phyloP scores from a whole-genome alignment of 371 early-diverging fungal species.

The Rhizopus microsporus region DNA sequence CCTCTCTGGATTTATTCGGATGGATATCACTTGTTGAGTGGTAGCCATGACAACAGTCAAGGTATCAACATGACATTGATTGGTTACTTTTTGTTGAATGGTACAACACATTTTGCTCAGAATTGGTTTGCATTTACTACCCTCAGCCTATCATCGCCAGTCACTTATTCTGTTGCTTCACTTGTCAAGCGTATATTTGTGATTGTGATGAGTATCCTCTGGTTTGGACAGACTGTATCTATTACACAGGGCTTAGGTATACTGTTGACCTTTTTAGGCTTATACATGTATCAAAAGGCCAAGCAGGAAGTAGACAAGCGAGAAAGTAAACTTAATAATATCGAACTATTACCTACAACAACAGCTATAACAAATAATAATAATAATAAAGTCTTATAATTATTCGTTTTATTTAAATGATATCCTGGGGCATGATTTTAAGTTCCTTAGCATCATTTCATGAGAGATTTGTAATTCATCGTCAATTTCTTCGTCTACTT shows the following conservation, averaged over 20 bases:
- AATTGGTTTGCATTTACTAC: slow-evolving; percentile 82
- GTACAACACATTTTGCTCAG: slow-evolving; percentile 78
- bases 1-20: slow-evolving; percentile 86
- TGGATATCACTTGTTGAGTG: slow-evolving; percentile 43
- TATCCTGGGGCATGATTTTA: neutral
- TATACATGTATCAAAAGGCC: slow-evolving; percentile 84
- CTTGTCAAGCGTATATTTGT: slow-evolving; percentile 90
- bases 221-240: slow-evolving; percentile 77
- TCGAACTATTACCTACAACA: slow-evolving; percentile 26
- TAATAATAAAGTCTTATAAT: slow-evolving; percentile 1
- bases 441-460: neutral
- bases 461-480: neutral
- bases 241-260: slow-evolving; percentile 75
- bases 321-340: slow-evolving; percentile 33
- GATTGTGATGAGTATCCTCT: slow-evolving; percentile 82
- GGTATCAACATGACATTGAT: slow-evolving; percentile 24
- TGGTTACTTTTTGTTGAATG: slow-evolving; percentile 73
- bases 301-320: slow-evolving; percentile 58
- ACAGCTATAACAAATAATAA: neutral
- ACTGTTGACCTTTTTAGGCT: slow-evolving; percentile 76
- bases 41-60: neutral
- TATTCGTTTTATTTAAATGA: slow-evolving; percentile 4
- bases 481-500: slow-evolving; percentile 4
- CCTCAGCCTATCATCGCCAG: slow-evolving; percentile 75
- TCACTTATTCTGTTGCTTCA: slow-evolving; percentile 87